Conservation (phyloP, 2,329 filamentous ascomycete species). For the Colletotrichum sp. region DNA sequence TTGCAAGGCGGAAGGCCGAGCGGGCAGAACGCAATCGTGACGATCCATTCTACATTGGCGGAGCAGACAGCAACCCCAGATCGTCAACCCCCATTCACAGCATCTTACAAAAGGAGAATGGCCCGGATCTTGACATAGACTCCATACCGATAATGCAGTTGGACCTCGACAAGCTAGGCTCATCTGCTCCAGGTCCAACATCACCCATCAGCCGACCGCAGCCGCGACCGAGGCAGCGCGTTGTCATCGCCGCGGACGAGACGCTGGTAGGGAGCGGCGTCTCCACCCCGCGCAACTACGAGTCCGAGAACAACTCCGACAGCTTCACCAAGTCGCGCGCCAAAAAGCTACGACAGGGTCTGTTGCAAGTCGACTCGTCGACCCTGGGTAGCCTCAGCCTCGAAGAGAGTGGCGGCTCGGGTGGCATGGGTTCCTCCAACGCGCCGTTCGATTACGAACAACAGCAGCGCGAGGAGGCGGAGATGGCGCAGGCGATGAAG, state of each 20-base stretch:
- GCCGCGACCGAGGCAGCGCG: slow-evolving; percentile 58
- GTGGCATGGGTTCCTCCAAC: slow-evolving; percentile 40
- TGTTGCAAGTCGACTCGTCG: slow-evolving; percentile 88
- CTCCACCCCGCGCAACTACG: slow-evolving; percentile 55
- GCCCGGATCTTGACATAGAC: slow-evolving; percentile 85
- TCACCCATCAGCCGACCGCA: slow-evolving; percentile 35
- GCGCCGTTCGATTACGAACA: slow-evolving; percentile 63
- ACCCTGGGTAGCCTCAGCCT: slow-evolving; percentile 77
- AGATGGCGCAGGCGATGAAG: slow-evolving; percentile 87
- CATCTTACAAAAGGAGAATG: slow-evolving; percentile 75
- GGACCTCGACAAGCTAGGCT: slow-evolving; percentile 67
- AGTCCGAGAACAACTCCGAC: slow-evolving; percentile 59
- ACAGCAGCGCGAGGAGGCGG: slow-evolving; percentile 78
- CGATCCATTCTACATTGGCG: slow-evolving; percentile 91
- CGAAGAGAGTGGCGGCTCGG: slow-evolving; percentile 43
- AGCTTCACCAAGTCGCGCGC: slow-evolving; percentile 52
- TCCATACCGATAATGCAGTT: slow-evolving; percentile 96
- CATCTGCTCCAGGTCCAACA: slow-evolving; percentile 26
- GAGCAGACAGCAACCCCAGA: slow-evolving; percentile 57
- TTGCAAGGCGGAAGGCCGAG: slow-evolving; percentile 77
- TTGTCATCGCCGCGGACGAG: slow-evolving; percentile 77
- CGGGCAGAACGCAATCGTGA: slow-evolving; percentile 84
- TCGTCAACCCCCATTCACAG: slow-evolving; percentile 80
- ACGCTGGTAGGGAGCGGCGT: slow-evolving; percentile 63
- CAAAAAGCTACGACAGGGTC: slow-evolving; percentile 61